Evolutionary conservation across 2,329 filamentous ascomycete species (phyloP), one percentile per base, ranked within the genome.

Genomic region (Trichoderma sp.): DNA sequence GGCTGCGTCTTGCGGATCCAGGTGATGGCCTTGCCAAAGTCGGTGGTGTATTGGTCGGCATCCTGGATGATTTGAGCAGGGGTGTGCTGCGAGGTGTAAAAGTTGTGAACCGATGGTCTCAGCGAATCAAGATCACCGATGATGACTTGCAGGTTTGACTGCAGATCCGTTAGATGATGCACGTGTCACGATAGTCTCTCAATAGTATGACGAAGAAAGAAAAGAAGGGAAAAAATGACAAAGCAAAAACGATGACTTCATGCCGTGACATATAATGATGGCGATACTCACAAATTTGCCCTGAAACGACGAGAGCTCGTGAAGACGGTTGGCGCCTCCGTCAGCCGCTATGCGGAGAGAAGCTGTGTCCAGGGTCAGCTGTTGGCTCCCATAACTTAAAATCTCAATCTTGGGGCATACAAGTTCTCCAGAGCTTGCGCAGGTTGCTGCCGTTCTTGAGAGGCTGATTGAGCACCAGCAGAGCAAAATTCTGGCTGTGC

Each of bases 81-180:
- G 24, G 67, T 76, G 19, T 76, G 78, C 64, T 85, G 83, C 27
- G 83, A 81, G 40, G 86, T 83, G 80, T 94, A 97, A 79, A 91
- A 91, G n/a, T 84, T 75, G 64, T 85, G 84, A 13, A 92, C 86
- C 14, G 87, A 80, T 11, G 87, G 83, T 3, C 82, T 82, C 21
- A 98, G 83, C 4, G 95, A 97, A 81, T 99, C 96, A 11, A 99
- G 86, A 78, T 99, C 96, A 58, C 96, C 96, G 73, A 97, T 89
- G 71, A 99, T 94, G 67, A 87, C 83, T 76, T 92, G 83, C 1
- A 93, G 87, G 69, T 88, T 83, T 76, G 88, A 80, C 85, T 87
- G 68, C 11, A 19, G 14, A 35, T 10, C 13, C 16, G 56, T 69
- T 55, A 70, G 67, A 57, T 68, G 40, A 6, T 40, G 24, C 33